Percentiles rank a stretch among this genome's conserved stretches.
These are phyloP conservation scores for Phoenix roebelenii DNA, from an alignment of 176 grass and related monocot genomes.

Conservation along the genomic window DNA sequence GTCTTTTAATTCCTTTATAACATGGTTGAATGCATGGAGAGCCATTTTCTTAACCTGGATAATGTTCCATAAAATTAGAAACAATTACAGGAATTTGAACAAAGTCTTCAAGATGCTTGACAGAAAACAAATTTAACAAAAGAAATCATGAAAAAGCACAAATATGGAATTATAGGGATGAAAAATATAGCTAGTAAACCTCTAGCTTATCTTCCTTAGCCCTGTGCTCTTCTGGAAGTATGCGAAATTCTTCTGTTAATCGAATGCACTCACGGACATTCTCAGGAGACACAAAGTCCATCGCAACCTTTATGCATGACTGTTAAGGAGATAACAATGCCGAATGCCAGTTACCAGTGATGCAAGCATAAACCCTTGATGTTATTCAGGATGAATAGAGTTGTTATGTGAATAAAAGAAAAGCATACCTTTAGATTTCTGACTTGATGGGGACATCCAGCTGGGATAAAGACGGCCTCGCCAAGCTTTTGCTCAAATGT, in stretches of 20 bases:
- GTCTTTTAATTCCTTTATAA: constrained; percentile 20
- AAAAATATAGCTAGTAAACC: constrained; percentile 15
- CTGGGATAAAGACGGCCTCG: constrained; percentile 72
- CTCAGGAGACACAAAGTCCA: constrained; percentile 86
- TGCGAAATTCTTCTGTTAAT: constrained; percentile 53
- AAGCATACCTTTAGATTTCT: constrained; percentile 73
- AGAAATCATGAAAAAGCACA: background rate
- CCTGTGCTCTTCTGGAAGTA: constrained; percentile 52
- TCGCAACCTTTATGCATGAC: constrained; percentile 84
- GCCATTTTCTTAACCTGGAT: constrained; percentile 71
- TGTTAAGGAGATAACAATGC: constrained; percentile 21
- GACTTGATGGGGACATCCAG: constrained; percentile 83
- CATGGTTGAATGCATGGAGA: constrained; percentile 43
- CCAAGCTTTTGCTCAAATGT: constrained; percentile 85
- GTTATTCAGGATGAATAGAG: too few relatives aligned
- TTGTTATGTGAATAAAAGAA: too few relatives aligned
- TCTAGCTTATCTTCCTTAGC: constrained; percentile 81
- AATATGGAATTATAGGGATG: background rate
- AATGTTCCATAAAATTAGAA: background rate
- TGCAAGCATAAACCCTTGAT: too few relatives aligned
- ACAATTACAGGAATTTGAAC: too few relatives aligned
- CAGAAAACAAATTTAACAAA: background rate
- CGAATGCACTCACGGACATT: constrained; percentile 51
- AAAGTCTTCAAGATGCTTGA: background rate
- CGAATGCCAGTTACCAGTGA: too few relatives aligned